Evolutionary conservation across 306 rosid species (phyloP), one percentile per base, ranked within the genome.

Genomic region (Pachyrhizus erosus): DNA sequence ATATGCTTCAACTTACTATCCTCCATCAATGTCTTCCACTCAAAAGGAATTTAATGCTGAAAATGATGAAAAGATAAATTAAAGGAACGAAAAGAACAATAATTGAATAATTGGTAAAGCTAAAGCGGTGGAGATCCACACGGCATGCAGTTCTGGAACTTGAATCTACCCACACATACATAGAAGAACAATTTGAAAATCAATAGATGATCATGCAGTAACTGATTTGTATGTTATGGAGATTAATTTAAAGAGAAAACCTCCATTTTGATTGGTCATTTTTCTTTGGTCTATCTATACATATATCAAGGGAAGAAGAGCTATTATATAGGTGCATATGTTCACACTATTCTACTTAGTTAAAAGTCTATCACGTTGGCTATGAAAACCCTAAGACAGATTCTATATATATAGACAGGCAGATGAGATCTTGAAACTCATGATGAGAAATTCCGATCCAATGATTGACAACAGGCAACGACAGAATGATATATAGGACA

Each of bases 31-130:
- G 84, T 46, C 88, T 80, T 81, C 86, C 86, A 86, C 82, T 88
- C 39, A 65, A 74, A 83, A 73, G 60, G 68, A 80, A 33, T 43
- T 71, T 70, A 72, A 26, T 39, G n/a, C 68, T 14, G 18, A 80
- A 84, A 84, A 67, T 43, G 55, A 21, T 8, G 23, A 72, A 39
- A 61, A n/a, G 21, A 11, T 46, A 64, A 39, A 66, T 11, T 10
- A 26, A 79, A 43, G 15, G 48, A 4, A 15, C 31, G 11, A 23
- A 8, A 48, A 13, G 10, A 61, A 48, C 45, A 78, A 54, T 34
- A 82, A 64, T 64, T 79, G 82, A 78, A 48, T 31, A 72, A 48
- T 74, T 77, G 67, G 73, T 83, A 89, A 89, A 89, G 90, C 88
- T 84, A 86, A 82, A 54, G 62, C 5, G 57, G 33, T 62, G 85